Conservation (phyloP, 306 rosid genomes). For the Prunus mume region DNA sequence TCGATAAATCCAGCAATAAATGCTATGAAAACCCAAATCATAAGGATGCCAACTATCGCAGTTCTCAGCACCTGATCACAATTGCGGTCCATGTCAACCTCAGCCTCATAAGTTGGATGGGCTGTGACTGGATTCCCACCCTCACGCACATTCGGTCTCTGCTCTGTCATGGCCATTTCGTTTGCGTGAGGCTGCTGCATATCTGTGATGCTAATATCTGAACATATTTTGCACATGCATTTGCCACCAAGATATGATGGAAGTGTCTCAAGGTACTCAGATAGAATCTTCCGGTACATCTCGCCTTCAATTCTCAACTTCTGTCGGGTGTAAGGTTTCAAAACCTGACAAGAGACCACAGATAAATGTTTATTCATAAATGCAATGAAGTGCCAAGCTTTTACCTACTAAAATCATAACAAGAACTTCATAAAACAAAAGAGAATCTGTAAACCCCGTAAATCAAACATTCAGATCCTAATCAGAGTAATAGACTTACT, state of each 20-base stretch:
- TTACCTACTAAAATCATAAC: not conserved
- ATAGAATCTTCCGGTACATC: constrained; percentile 52
- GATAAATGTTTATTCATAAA: constrained; percentile 13
- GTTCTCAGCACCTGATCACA: constrained; percentile 61
- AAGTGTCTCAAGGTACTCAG: constrained; percentile 46
- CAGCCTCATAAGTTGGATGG: constrained; percentile 38
- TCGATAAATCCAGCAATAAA: constrained; percentile 52
- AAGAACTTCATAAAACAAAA: not conserved
- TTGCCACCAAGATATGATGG: constrained; percentile 79
- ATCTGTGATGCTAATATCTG: constrained; percentile 32
- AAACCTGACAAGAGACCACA: constrained; percentile 45
- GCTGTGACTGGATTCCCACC: constrained; percentile 24
- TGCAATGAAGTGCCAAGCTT: not conserved
- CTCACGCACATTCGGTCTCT: constrained; percentile 16
- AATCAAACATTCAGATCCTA: not conserved
- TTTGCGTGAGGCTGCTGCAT: constrained; percentile 29
- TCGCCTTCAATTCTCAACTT: constrained; percentile 79
- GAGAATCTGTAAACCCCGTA: not conserved
- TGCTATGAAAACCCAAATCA: constrained; percentile 64
- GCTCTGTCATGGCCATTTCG: constrained; percentile 34
- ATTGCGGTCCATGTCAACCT: constrained; percentile 19
- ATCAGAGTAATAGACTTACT: constrained; percentile 41
- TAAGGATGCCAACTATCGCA: constrained; percentile 58
- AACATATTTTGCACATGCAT: constrained; percentile 70
- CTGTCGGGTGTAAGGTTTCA: constrained; percentile 68